These are phyloP conservation scores for Podosphaera fusca DNA, from an alignment of 2,329 filamentous ascomycete species.

Conservation along the genomic window DNA sequence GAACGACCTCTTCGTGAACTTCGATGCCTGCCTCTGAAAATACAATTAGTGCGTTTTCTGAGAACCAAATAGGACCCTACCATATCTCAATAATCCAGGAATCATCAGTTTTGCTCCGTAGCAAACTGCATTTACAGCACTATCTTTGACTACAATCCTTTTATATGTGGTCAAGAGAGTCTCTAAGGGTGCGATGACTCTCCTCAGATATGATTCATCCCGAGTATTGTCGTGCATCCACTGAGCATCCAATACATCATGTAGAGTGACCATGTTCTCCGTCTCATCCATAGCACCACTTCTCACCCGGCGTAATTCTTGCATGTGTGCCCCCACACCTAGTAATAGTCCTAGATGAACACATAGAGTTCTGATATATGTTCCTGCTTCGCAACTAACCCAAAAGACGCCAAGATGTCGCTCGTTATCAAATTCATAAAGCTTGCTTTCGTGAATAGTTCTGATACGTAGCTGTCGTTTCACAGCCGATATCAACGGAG, in stretches of 20 bases:
- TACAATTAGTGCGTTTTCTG: constrained; percentile 12
- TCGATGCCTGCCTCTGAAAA: constrained; percentile 62
- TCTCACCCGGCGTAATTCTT: constrained; percentile 83
- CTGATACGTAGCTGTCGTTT: constrained; percentile 97
- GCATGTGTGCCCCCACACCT: constrained; percentile 89
- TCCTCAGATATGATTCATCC: constrained; percentile 79
- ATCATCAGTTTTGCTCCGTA: constrained; percentile 99
- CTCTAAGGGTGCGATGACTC: constrained; percentile 80
- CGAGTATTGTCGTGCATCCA: constrained; percentile 90
- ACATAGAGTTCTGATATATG: constrained; percentile 95
- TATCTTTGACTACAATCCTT: constrained; percentile 93
- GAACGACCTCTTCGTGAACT: constrained; percentile 82
- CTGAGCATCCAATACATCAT: constrained; percentile 89
- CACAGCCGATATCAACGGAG: constrained; percentile 90
- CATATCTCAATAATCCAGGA: constrained; percentile 79
- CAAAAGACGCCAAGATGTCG: constrained; percentile 94
- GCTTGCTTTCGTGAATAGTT: constrained; percentile 92
- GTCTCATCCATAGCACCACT: constrained; percentile 89
- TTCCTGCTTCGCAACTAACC: constrained; percentile 97
- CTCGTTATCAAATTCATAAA: constrained; percentile 96
- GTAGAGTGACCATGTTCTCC: constrained; percentile 72
- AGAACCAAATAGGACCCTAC: constrained; percentile 23
- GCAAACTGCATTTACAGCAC: constrained; percentile 87
- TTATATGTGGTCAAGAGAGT: constrained; percentile 83
- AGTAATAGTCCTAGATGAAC: constrained; percentile 62